Percentiles rank a stretch among this genome's conserved stretches.
phyloP scores from a whole-genome alignment of 805 yeast species.

The Yamadazyma scolyti region DNA sequence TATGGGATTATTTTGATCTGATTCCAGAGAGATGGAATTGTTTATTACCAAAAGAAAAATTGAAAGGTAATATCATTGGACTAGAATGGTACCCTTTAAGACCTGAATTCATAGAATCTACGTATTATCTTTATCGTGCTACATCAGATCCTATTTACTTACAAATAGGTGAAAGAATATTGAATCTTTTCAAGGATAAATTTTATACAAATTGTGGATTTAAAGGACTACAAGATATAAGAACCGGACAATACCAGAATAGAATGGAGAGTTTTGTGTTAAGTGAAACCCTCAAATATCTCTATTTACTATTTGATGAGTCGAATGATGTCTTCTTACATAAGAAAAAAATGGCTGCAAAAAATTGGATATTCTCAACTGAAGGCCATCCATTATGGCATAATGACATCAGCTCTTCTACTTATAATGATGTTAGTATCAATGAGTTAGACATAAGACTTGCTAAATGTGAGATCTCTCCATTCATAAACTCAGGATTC shows the following conservation, averaged over 20 bases:
- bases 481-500: slow-evolving; percentile 17
- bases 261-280: slow-evolving; percentile 91
- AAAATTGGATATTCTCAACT: slow-evolving; percentile 67
- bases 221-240: slow-evolving; percentile 67
- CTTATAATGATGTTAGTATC: no score
- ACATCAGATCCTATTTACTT: slow-evolving; percentile 83
- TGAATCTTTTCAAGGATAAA: slow-evolving; percentile 49
- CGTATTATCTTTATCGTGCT: slow-evolving; percentile 77
- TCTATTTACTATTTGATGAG: slow-evolving; percentile 75
- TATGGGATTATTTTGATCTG: slow-evolving; percentile 77
- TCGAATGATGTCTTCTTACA: slow-evolving; percentile 45
- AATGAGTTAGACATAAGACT: slow-evolving; percentile 14
- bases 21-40: slow-evolving; percentile 86
- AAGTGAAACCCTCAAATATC: slow-evolving; percentile 82
- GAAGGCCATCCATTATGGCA: slow-evolving; percentile 93
- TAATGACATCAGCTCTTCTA: no score
- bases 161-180: slow-evolving; percentile 64
- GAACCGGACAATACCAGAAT: slow-evolving; percentile 60
- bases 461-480: slow-evolving; percentile 28
- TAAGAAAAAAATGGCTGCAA: slow-evolving; percentile 23
- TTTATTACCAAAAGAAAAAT: slow-evolving; percentile 9
- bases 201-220: slow-evolving; percentile 74
- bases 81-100: slow-evolving; percentile 91
- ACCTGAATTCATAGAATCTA: slow-evolving; percentile 89
- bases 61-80: slow-evolving; percentile 28